Evolutionary conservation across 2,329 filamentous ascomycete species (phyloP), one percentile per base, ranked within the genome.

Genomic region (Pseudopithomyces maydicus): DNA sequence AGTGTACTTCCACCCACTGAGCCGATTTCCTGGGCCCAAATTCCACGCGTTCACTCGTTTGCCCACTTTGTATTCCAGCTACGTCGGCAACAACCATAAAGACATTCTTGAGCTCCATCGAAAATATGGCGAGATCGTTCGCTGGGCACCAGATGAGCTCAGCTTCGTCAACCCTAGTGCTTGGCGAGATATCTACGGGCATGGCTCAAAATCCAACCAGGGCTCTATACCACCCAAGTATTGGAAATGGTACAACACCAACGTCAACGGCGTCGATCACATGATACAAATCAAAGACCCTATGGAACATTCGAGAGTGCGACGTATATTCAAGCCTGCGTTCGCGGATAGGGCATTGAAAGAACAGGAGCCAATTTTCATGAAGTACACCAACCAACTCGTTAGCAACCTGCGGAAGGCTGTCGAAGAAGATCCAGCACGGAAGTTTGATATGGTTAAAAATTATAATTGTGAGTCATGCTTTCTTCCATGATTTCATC

Each of bases 181-280:
- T n/a, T n/a, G n/a, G n/a, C n/a, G n/a, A n/a, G n/a, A 71, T 39
- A 68, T 78, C 48, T 75, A 77, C 55, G 75, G 75, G 32, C 65
- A 73, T 38, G 55, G 53, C 12, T 11, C 59, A 73, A 66, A 60
- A 65, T 54, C 59, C 69, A 26, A 19, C 22, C 7, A 55, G 57
- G 15, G 45, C n/a, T n/a, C 41, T 11, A 60, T 67, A 43, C 56
- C 59, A 19, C 39, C 32, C 10, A 43, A 52, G 26, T 17, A 11
- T 11, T 42, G 11, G 47, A 38, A 33, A 14, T 10, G n/a, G 38
- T 17, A 70, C 68, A 19, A 36, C 12, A 29, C 35, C 7, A 43
- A 23, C 17, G 4, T 20, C 3, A 42, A 43, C 12, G 48, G 38
- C 8, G 38, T 58, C 49, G 44, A 35, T 64, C 75, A 29, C 20